Evolutionary conservation across 148 eudicot species (phyloP), one percentile per base, ranked within the genome.

Genomic region (Heliosperma pusillum): DNA sequence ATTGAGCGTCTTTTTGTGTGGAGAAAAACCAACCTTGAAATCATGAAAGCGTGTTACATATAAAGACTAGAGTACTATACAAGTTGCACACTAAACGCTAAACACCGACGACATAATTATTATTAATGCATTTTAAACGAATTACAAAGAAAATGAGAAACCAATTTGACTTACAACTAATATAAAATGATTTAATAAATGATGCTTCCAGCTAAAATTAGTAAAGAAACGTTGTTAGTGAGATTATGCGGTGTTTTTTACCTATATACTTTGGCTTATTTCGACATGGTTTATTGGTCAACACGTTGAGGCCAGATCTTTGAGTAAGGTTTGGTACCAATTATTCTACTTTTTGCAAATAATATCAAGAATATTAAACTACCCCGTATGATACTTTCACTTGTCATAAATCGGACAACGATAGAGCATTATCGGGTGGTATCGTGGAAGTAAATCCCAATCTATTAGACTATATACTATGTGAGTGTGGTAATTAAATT

Each of bases 1-100:
- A 3, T 11, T 50, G 4, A 50, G 55, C 2, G 19, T 50, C 3
- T 50, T 13, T 50, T 50, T 11, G 55, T 50, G 55, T 16, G 55
- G 55, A 2, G 13, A 50, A 11, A 12, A 50, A 50, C 19, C 53
- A 16, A 12, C 17, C 17, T 16, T 50, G 55, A 50, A 7, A 50
- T 16, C 55, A 50, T 50, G 55, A 61, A 61, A 61, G 66, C 33
- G 66, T 24, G 33, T n/a, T n/a, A n/a, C n/a, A n/a, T n/a, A n/a
- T n/a, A n/a, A n/a, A n/a, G n/a, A n/a, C n/a, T n/a, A n/a, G n/a
- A n/a, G n/a, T n/a, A n/a, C n/a, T n/a, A n/a, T n/a, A 47, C 55
- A 59, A n/a, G 11, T n/a, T 10, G 1, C 5, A 61, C 12, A 4
- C 66, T 10, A 61, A 61, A 26, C 30, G 33, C 26, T 61, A 61